Evolutionary conservation across 192 early-diverging fungal species (phyloP), one percentile per base, ranked within the genome.

Genomic region (Coemansia aciculifera): DNA sequence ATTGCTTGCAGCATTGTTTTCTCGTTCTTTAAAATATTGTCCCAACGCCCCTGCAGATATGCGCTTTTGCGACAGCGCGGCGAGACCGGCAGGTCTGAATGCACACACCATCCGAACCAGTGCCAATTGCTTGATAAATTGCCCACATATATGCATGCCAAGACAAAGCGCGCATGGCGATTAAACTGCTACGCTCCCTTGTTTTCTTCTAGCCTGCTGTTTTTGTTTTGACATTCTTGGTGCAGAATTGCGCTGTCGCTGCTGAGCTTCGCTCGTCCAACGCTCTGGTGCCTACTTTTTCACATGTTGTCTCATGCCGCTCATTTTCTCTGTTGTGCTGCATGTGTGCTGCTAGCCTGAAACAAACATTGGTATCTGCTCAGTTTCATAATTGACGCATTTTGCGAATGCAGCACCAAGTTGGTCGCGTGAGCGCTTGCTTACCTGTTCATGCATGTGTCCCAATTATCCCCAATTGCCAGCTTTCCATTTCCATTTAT

Each of bases 351-450:
- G 36, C 59, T 7, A 5, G 7, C 15, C 19, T 15, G 57, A 59
- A 37, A 17, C 31, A 21, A 6, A 19, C 19, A 36, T 12, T 2
- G 57, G 32, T 15, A 11, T 54, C 51, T 1, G 11, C 4, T 29
- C 24, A 8, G 7, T 24, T 52, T 52, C 24, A 52, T 52, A 52
- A 52, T 52, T 34, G 31, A 36, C 32, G 56, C 32, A 59, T 36
- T 31, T 32, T 34, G 29, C 34, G 29, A 60, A 19, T 39, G 59
- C 59, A 1, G 36, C 36, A 23, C 19, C 36, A 36, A 60, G 19
- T 8, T 32, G 34, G 36, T 60, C 59, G 34, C 38, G 59, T 60
- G 59, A 60, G 29, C 54, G 54, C 54, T 34, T 56, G 54, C 29
- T 56, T 29, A 31, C 24, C 29, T 31, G 54, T 31, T 29, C 29